Base-by-base conservation (phyloP, 306 rosid genomes). In the Macrotyloma uniflorum region DNA sequence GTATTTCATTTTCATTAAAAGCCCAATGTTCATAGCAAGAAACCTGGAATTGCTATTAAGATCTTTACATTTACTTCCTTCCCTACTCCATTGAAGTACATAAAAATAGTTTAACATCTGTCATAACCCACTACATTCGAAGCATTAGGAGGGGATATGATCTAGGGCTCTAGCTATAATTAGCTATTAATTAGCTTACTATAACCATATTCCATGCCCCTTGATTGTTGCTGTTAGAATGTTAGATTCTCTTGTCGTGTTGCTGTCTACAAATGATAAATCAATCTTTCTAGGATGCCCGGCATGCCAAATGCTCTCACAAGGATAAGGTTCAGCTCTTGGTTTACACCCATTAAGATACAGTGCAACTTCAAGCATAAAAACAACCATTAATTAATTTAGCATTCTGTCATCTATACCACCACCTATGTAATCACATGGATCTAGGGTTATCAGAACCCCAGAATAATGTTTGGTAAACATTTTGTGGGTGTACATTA, bases 271-370 rank as follows among this genome's bases (percentile, higher is more conserved):
- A 5, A 20, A 50, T 18, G 47, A 32, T 49, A 23, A 33, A 11
- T 38, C 9, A 45, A 43, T 43, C 58, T 58, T 58, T 26, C 24
- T 59, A 9, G 70, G 70, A 45, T 59, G 46, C 32, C 15, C 36
- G n/a, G 30, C 68, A 28, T 73, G 36, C 36, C 19, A 20, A 72
- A 26, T 26, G 28, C 16, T 19, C 18, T 42, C 32, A 4, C 26
- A 63, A 63, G 26, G 67, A 38, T 57, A 38, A 73, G 69, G 45
- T 16, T 36, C 30, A 58, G n/a, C 49, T 62, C 69, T 33, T 40
- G 18, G 47, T 71, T 33, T 42, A 12, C 20, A 23, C 69, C 54
- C 8, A 1, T 53, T 35, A 38, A 38, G 20, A 36, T 77, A 19
- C 16, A 51, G 36, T 15, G 5, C 69, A 33, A 33, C 18, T 49